Evolutionary conservation across 805 yeast genomes (phyloP).

Genomic region (Limtongozyma cylindracea): DNA sequence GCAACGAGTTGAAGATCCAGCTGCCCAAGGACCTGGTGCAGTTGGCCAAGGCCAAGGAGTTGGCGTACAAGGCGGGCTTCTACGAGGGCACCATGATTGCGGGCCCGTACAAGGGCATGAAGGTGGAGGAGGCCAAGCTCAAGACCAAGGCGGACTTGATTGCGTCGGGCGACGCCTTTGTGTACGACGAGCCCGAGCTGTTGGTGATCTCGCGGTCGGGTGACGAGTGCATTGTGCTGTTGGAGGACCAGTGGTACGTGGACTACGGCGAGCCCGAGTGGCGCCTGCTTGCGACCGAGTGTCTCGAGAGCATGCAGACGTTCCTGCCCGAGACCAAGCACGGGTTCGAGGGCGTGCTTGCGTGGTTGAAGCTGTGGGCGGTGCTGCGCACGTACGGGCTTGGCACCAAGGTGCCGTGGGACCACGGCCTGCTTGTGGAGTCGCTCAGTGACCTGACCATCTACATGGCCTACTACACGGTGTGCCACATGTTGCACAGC

Average conservation of each 20-base stretch:
- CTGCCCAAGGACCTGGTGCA: slow-evolving; percentile 81
- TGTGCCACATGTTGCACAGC: slow-evolving; percentile 61
- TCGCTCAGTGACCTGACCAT: slow-evolving; percentile 89
- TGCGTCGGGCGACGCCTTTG: slow-evolving; percentile 56
- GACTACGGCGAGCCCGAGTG: slow-evolving; percentile 91
- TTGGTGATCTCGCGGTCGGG: slow-evolving; percentile 85
- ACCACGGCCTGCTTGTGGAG: slow-evolving; percentile 76
- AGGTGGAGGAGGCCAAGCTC: slow-evolving; percentile 78
- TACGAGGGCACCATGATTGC: slow-evolving; percentile 64
- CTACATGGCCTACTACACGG: slow-evolving; percentile 87
- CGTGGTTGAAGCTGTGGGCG: slow-evolving; percentile 97
- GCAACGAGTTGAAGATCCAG: slow-evolving; percentile 71
- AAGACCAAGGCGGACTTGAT: slow-evolving; percentile 67
- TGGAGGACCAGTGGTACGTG: slow-evolving; percentile 96
- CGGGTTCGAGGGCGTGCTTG: slow-evolving; percentile 83
- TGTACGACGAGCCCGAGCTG: slow-evolving; percentile 86
- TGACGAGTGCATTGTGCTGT: slow-evolving; percentile 86
- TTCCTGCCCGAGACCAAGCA: slow-evolving; percentile 66
- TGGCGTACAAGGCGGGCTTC: slow-evolving; percentile 90
- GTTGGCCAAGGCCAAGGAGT: slow-evolving; percentile 80
- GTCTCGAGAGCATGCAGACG: slow-evolving; percentile 52
- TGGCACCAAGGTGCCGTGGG: slow-evolving; percentile 95
- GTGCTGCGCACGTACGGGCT: slow-evolving; percentile 90
- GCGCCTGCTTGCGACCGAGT: slow-evolving; percentile 62
- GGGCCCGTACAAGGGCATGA: slow-evolving; percentile 73